Evolutionary conservation across 2,329 filamentous ascomycete species (phyloP).

Genomic region (Sarocladiaceae sp.): DNA sequence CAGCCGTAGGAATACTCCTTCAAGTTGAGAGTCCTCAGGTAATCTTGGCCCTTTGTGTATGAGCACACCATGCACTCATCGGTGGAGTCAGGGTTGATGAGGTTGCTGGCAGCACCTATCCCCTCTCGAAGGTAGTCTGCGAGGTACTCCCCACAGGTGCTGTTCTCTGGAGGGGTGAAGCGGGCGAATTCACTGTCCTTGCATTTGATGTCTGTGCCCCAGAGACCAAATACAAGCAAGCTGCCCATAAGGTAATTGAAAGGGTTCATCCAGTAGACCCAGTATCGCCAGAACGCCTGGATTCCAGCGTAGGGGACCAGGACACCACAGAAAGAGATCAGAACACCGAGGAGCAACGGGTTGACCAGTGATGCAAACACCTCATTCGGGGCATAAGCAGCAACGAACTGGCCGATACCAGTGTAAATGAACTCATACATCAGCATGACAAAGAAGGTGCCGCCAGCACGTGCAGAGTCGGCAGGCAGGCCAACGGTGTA

Average conservation of each 20-base stretch:
- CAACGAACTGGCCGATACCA: conserved; percentile 56
- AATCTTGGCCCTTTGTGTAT: conserved; percentile 52
- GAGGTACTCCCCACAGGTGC: conserved; percentile 55
- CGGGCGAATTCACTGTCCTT: conserved; percentile 40
- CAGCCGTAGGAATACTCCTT: conserved; percentile 57
- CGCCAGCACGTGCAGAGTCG: conserved; percentile 40
- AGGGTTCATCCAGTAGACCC: conserved; percentile 52
- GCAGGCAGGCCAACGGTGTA: conserved; percentile 47
- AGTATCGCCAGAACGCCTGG: conserved; percentile 60
- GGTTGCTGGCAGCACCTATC: conserved; percentile 39
- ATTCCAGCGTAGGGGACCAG: conserved; percentile 61
- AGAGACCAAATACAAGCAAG: conserved; percentile 46
- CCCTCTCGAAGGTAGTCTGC: conserved; percentile 38
- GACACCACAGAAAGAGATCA: conserved; percentile 69
- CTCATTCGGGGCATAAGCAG: conserved; percentile 55
- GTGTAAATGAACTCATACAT: conserved; percentile 56
- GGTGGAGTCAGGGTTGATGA: conserved; percentile 55
- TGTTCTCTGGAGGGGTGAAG: conserved; percentile 42
- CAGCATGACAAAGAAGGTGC: conserved; percentile 47
- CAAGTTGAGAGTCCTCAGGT: conserved; percentile 53
- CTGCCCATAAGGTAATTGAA: conserved; percentile 56
- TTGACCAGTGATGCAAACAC: conserved; percentile 54
- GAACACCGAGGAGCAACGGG: conserved; percentile 46
- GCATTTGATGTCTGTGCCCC: conserved; percentile 41
- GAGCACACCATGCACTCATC: conserved; percentile 54